Conservation (phyloP, 768 basidiomycete genomes). For the Leccinellum luteum region DNA sequence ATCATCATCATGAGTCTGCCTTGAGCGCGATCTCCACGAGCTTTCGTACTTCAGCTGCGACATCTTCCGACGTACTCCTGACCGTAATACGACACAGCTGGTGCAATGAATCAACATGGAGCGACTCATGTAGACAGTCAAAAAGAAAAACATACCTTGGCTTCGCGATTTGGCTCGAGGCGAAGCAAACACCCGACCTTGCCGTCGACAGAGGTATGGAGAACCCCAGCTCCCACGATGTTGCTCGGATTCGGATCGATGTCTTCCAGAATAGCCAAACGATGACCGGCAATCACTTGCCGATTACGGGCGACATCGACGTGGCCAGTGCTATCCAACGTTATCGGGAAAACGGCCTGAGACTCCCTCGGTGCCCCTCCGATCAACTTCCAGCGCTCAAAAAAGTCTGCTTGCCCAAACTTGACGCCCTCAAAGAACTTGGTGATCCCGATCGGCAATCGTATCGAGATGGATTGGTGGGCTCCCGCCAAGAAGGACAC, state of each 20-base stretch:
- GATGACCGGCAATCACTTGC: conserved; percentile 75
- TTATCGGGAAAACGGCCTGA: conserved; percentile 82
- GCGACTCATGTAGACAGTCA: not conserved
- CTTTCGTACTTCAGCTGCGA: conserved; percentile 68
- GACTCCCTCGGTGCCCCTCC: conserved; percentile 93
- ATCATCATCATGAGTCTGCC: conserved; percentile 16
- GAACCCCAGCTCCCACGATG: conserved; percentile 90
- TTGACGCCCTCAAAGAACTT: conserved; percentile 95
- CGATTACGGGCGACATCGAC: conserved; percentile 73
- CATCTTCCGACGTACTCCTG: conserved; percentile 91
- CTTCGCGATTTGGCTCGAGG: conserved; percentile 92
- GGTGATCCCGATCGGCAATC: conserved; percentile 81
- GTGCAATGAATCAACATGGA: not conserved
- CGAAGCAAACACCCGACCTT: conserved; percentile 95
- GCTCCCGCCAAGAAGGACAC: conserved; percentile 93
- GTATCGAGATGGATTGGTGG: conserved; percentile 79
- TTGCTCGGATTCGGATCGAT: conserved; percentile 96
- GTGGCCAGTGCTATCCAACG: conserved; percentile 61
- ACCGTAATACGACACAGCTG: conserved; percentile 92
- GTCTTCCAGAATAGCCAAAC: conserved; percentile 72
- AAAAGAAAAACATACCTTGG: conserved; percentile 62
- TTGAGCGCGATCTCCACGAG: conserved; percentile 41
- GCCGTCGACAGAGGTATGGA: conserved; percentile 87
- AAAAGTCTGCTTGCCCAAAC: conserved; percentile 82
- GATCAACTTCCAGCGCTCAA: conserved; percentile 97